A percentile compares a stretch with the other conserved stretches of the same genome.
These are phyloP conservation scores for Eugenia klotzschiana DNA, from an alignment of 441 rosid genomes.

Conservation along the genomic window DNA sequence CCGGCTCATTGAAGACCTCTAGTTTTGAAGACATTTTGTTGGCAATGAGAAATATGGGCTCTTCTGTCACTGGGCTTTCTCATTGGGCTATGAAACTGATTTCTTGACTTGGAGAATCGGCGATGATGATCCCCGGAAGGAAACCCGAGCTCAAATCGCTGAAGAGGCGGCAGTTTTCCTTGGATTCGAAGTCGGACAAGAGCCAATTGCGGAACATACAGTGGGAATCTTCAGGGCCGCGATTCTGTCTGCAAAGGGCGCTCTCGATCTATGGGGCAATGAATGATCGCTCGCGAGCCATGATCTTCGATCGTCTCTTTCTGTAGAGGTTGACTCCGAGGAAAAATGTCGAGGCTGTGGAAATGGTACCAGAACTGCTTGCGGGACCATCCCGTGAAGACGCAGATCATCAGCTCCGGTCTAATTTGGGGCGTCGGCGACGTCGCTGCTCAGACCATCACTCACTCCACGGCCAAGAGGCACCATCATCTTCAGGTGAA, in stretches of 20 bases:
- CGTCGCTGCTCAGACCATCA: conserved; percentile 81
- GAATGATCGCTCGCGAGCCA: not conserved
- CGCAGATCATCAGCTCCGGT: conserved; percentile 84
- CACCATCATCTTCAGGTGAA: conserved; percentile 29
- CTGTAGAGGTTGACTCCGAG: not conserved
- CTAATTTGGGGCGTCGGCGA: conserved; percentile 85
- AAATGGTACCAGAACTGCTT: conserved; percentile 77
- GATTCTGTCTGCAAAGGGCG: not conserved
- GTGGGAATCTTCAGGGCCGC: not conserved
- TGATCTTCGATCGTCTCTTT: not conserved
- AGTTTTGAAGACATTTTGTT: not conserved
- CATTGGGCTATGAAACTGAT: not conserved
- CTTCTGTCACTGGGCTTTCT: not conserved
- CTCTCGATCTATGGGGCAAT: not conserved
- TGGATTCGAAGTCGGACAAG: not conserved
- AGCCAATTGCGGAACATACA: not conserved
- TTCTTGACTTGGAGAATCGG: not conserved
- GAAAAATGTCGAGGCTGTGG: conserved; percentile 60
- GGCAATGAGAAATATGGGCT: not conserved
- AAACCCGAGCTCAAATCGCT: not conserved
- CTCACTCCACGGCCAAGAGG: conserved; percentile 53
- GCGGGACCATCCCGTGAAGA: conserved; percentile 60
- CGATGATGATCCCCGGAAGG: not conserved
- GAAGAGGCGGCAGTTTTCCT: not conserved
- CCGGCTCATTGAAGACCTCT: fast-evolving